Percentiles rank a stretch among this genome's conserved stretches.
phyloP scores from a whole-genome alignment of 176 grass and related monocot genomes.

The Bothriochloa decipiens region DNA sequence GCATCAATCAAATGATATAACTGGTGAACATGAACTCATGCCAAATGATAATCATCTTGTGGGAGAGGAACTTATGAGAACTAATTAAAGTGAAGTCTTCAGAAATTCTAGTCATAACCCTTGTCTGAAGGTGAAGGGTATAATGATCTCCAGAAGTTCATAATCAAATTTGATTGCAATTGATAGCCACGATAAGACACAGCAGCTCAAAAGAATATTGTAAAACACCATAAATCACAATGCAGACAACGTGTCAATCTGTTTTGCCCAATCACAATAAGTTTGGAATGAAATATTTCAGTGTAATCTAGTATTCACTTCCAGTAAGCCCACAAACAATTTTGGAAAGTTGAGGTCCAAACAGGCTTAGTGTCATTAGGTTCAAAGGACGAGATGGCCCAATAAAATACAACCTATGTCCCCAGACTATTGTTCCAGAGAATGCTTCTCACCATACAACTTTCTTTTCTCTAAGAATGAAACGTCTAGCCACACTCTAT shows the following conservation, averaged over 20 bases:
- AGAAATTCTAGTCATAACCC: neutral
- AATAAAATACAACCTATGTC: neutral
- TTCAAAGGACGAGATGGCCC: neutral
- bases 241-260: neutral
- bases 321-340: neutral
- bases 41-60: neutral
- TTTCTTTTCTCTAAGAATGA: neutral
- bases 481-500: neutral
- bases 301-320: neutral
- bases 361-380: constrained; percentile 11
- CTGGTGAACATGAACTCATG: neutral
- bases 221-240: neutral
- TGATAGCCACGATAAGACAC: neutral
- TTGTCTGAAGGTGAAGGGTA: neutral
- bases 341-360: neutral
- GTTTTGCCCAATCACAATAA: neutral
- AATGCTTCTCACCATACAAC: constrained; percentile 2
- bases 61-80: neutral
- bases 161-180: neutral
- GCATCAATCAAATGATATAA: neutral
- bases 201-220: constrained; percentile 7
- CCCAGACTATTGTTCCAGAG: neutral
- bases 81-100: neutral
- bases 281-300: neutral
- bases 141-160: neutral